Base-by-base conservation (phyloP, 495 filamentous ascomycete genomes). In the Podospora tetraspora region DNA sequence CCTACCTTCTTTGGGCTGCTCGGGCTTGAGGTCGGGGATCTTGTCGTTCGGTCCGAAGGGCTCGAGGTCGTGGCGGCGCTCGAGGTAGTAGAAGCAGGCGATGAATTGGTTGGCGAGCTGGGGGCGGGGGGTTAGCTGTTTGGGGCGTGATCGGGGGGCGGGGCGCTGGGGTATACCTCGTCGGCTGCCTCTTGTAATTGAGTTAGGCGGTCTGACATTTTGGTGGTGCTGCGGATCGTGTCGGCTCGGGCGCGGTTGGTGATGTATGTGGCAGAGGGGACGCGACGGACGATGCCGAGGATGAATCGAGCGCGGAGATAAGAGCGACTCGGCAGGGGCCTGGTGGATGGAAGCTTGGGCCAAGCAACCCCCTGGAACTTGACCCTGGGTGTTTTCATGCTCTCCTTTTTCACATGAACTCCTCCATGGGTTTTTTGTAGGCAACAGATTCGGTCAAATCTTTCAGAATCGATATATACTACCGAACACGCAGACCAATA, bases 161-260 rank as follows among this genome's bases (percentile, higher is more conserved):
- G 29, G 61, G 21, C 2, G 3, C 7, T 6, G 2, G 10, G 23
- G 22, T 3, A 13, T 61, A 66, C 92, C 82, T 96, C 89, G 76
- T 98, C 94, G 66, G 96, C 89, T 76, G 92, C 91, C 77, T 96
- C 93, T 82, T 99, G 95, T 57, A 99, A 85, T 76, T 97, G 94
- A 4, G 95, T 97, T 56, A 99, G 86, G 58, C 90, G 86, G 79
- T 99, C 95, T 0, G 90, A 91, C 94, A 97, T 97, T 65, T 61
- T 81, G 73, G 52, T 27, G 43, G 25, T 34, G 10, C 16, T 52
- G 16, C 19, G 5, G 19, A 52, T n/a, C 19, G 37, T 52, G 43
- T 43, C 34, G 16, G 19, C 6, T 2, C 43, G 63, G 23, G 21
- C 2, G 62, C 34, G 29, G 62, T 59, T 66, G 21, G 13, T 64